A percentile compares a stretch with the other conserved stretches of the same genome.
These are phyloP conservation scores for Paraconiothyrium brasiliense DNA, from an alignment of 2,329 filamentous ascomycete species.

Conservation along the genomic window DNA sequence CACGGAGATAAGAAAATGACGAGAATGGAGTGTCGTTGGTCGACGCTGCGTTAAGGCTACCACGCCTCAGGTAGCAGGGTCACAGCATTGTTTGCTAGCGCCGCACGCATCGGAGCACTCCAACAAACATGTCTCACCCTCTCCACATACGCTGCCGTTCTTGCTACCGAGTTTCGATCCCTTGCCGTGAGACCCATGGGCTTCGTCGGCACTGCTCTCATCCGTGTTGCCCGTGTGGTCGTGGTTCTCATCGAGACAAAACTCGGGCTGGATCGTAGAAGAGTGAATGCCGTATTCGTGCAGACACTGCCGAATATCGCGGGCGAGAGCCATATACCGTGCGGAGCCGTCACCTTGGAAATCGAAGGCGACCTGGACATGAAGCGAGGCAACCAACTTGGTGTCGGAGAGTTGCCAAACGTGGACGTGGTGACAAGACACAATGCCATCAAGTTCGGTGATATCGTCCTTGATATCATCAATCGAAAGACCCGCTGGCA, in stretches of 20 bases:
- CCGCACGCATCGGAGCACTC: conserved; percentile 56
- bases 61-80: conserved; percentile 30
- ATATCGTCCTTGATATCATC: conserved; percentile 95
- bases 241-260: conserved; percentile 57
- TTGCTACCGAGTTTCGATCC: conserved; percentile 37
- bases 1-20: conserved; percentile 5
- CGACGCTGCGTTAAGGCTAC: not conserved
- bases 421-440: conserved; percentile 94
- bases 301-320: conserved; percentile 83
- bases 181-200: conserved; percentile 25
- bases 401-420: conserved; percentile 98
- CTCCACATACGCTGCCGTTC: conserved; percentile 48
- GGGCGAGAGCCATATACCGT: conserved; percentile 90
- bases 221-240: conserved; percentile 49
- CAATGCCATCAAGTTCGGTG: conserved; percentile 80
- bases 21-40: too few relatives aligned
- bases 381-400: conserved; percentile 90
- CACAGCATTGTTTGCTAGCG: conserved; percentile 54
- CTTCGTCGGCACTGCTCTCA: conserved; percentile 43
- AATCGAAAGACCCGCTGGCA: conserved; percentile 85
- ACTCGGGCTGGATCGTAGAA: conserved; percentile 97
- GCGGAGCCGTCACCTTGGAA: conserved; percentile 80
- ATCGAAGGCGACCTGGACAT: conserved; percentile 90
- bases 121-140: conserved; percentile 51
- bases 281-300: conserved; percentile 97